Evolutionary conservation across 495 filamentous ascomycete genomes (phyloP), one percentile per base, ranked within the genome.

Genomic region (Penicillium arizonense): DNA sequence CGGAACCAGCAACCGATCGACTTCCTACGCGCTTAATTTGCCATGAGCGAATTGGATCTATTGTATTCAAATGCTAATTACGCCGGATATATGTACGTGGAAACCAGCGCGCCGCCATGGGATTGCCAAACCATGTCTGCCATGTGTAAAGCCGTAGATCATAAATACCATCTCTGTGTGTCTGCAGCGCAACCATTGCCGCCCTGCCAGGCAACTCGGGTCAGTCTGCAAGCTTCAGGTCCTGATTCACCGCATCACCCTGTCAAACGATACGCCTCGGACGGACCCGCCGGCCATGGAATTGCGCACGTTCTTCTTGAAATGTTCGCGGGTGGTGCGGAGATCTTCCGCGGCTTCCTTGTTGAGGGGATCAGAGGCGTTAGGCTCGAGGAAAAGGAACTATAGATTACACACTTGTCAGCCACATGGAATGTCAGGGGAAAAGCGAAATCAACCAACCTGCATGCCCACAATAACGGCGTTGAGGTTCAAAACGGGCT

Each of bases 361-460:
- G 69, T 98, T 98, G 24, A 98, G 76, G n/a, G 94, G 94, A 68
- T 98, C 94, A 30, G 85, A 88, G 6, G 94, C 90, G 66, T 98
- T 98, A 9, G 94, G 94, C 68, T 98, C 94, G 26, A 98, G 87
- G 77, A 97, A 98, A 36, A 98, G 78, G 71, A 96, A 97, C 87
- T 97, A 60, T 13, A 51, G 30, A 30, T 41, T 9, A 40, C 2
- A 26, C 35, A 37, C 30, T 44, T 3, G 44, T 46, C 8, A 53
- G 46, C 28, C n/a, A 39, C 45, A 21, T 10, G 24, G 24, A 38
- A 41, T 13, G n/a, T n/a, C 11, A 11, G 24, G 11, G 5, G 12
- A 35, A 42, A 38, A 32, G 30, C 9, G 14, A 26, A 24, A 36
- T 42, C 21, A 47, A 67, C 76, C 18, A 65, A 88, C 87, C 83